Conservation (phyloP, 2,329 filamentous ascomycete species). For the Ambrosiella beaveri region DNA sequence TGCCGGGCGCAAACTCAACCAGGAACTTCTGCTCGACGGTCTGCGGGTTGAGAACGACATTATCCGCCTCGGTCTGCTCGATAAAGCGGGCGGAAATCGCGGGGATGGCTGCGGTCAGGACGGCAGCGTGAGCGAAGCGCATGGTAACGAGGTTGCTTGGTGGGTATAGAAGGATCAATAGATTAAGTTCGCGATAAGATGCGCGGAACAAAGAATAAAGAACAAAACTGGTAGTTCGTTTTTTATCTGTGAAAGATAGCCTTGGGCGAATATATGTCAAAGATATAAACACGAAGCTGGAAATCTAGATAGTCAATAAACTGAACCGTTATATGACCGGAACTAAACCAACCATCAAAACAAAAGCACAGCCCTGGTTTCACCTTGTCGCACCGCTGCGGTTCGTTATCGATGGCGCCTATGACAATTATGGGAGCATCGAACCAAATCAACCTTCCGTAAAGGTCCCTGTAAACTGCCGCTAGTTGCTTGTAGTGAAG, state of each 20-base stretch:
- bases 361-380: too few species aligned
- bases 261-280: neutral
- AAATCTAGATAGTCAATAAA: too few species aligned
- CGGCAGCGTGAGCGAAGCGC: constrained; percentile 35
- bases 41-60: constrained; percentile 29
- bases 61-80: constrained; percentile 31
- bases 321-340: too few species aligned
- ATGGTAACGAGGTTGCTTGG: constrained; percentile 20
- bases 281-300: neutral
- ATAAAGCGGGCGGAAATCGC: constrained; percentile 39
- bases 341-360: too few species aligned
- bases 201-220: neutral
- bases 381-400: too few species aligned
- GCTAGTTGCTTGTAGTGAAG: too few species aligned
- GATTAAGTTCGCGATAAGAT: neutral
- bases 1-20: constrained; percentile 69
- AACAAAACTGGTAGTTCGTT: neutral
- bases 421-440: too few species aligned
- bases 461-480: too few species aligned
- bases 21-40: constrained; percentile 38
- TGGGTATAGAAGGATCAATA: neutral
- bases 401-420: too few species aligned
- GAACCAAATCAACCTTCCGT: too few species aligned
- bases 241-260: neutral
- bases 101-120: constrained; percentile 38